Percentiles rank a stretch among this genome's conserved stretches.
These are phyloP conservation scores for Musa schizocarpa DNA, from an alignment of 176 grass and related monocot genomes.

Conservation along the genomic window DNA sequence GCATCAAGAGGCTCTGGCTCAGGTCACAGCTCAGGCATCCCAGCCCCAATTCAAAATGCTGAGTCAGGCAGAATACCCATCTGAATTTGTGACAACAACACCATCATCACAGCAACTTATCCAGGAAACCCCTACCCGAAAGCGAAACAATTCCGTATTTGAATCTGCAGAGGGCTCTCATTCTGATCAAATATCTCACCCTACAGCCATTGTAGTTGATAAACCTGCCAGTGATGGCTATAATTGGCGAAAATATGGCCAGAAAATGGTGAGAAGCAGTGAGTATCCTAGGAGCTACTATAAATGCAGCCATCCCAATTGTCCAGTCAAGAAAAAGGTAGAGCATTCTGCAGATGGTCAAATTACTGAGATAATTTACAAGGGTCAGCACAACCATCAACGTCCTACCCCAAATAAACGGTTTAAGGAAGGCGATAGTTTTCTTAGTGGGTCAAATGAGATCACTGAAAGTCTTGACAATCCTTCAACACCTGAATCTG, in stretches of 20 bases:
- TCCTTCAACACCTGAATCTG: conserved; percentile 11
- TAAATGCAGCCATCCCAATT: conserved; percentile 44
- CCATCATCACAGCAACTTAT: conserved; percentile 24
- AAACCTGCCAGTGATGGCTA: conserved; percentile 66
- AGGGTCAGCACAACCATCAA: conserved; percentile 50
- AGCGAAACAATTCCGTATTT: conserved; percentile 27
- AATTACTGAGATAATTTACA: conserved; percentile 67
- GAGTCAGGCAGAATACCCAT: conserved; percentile 33
- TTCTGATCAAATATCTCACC: conserved; percentile 32
- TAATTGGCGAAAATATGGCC: conserved; percentile 76
- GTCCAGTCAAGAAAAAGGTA: conserved; percentile 75
- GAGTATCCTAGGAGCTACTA: conserved; percentile 73
- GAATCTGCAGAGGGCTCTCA: conserved; percentile 36
- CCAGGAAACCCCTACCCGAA: conserved; percentile 26
- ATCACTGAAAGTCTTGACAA: conserved; percentile 9
- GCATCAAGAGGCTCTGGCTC: conserved; percentile 75
- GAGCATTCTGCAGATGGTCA: conserved; percentile 44
- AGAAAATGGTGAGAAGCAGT: conserved; percentile 66
- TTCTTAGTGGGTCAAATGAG: conserved; percentile 12
- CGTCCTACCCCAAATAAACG: conserved; percentile 45
- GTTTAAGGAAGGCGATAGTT: conserved; percentile 41
- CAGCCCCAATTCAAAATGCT: conserved; percentile 47
- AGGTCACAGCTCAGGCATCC: conserved; percentile 75
- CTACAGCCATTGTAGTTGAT: conserved; percentile 28
- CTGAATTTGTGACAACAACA: conserved; percentile 16